These are phyloP conservation scores for Kappamyces sp. DNA, from an alignment of 192 early-diverging fungal species.

Conservation along the genomic window DNA sequence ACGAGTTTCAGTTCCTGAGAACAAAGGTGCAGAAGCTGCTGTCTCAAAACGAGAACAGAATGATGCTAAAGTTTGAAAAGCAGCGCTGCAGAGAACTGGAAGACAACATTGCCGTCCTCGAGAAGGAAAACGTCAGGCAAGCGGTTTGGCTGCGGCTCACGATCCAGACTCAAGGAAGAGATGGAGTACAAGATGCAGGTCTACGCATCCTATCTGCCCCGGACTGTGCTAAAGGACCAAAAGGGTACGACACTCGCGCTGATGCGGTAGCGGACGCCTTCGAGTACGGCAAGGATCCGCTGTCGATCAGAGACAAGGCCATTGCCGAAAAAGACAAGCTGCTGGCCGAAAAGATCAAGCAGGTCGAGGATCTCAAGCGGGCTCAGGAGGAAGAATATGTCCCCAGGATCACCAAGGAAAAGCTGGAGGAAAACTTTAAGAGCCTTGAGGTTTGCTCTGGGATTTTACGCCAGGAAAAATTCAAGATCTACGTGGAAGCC, in stretches of 20 bases:
- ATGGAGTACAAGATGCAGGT: slow-evolving; percentile 37
- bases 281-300: slow-evolving; percentile 7
- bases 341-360: slow-evolving; percentile 8
- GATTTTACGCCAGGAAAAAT: slow-evolving; percentile 15
- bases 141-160: neutral
- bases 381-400: slow-evolving; percentile 36
- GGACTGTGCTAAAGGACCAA: slow-evolving; percentile 30
- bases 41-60: slow-evolving; percentile 46
- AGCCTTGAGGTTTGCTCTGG: slow-evolving; percentile 21
- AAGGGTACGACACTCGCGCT: neutral
- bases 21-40: slow-evolving; percentile 45
- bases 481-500: slow-evolving; percentile 17
- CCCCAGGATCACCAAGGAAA: slow-evolving; percentile 21
- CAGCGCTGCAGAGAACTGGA: slow-evolving; percentile 32
- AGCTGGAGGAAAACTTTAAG: slow-evolving; percentile 21
- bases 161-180: slow-evolving; percentile 29
- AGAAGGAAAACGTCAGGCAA: slow-evolving; percentile 30
- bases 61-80: slow-evolving; percentile 47
- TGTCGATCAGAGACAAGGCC: slow-evolving; percentile 8
- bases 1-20: slow-evolving; percentile 36
- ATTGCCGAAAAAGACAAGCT: slow-evolving; percentile 10
- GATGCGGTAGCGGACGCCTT: neutral
- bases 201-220: slow-evolving; percentile 45
- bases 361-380: slow-evolving; percentile 23
- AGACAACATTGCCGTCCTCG: slow-evolving; percentile 24